Evolutionary conservation across 2,329 filamentous ascomycete species (phyloP).

Genomic region (Fusarium brevicatenulatum): DNA sequence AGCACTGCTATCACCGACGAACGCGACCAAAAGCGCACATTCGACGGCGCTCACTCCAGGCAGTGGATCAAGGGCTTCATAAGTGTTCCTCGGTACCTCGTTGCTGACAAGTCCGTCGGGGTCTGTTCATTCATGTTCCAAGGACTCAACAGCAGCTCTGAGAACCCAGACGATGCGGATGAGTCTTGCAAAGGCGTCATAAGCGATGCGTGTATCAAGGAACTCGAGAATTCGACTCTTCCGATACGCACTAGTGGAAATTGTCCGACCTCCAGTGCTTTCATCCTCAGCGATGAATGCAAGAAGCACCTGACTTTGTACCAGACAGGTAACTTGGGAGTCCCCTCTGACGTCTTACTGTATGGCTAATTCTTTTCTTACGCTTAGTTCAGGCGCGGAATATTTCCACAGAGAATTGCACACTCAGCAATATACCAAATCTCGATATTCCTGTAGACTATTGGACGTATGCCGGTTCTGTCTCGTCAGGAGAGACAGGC

Average conservation of each 20-base stretch:
- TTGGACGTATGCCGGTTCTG: not conserved
- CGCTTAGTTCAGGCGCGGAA: not conserved
- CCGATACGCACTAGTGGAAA: fast-evolving
- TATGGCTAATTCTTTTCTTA: no score
- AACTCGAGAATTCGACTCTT: not conserved
- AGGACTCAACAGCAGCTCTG: not conserved
- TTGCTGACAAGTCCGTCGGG: not conserved
- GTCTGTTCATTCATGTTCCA: not conserved
- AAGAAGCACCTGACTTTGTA: no score
- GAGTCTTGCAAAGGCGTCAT: not conserved
- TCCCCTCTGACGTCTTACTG: fast-evolving
- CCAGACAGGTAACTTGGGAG: no score
- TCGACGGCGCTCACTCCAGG: no score
- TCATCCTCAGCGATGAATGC: no score
- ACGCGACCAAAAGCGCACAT: no score
- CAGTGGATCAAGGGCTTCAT: not conserved
- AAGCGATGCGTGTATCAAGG: not conserved
- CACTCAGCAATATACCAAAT: not conserved
- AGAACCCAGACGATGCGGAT: not conserved
- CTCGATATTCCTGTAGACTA: not conserved
- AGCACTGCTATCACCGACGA: not conserved
- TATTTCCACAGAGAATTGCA: not conserved
- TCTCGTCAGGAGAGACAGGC: not conserved
- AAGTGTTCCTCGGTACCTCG: not conserved
- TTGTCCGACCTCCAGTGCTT: no score